These are phyloP conservation scores for Thozetella sp. DNA, from an alignment of 495 filamentous ascomycete species.

Conservation along the genomic window DNA sequence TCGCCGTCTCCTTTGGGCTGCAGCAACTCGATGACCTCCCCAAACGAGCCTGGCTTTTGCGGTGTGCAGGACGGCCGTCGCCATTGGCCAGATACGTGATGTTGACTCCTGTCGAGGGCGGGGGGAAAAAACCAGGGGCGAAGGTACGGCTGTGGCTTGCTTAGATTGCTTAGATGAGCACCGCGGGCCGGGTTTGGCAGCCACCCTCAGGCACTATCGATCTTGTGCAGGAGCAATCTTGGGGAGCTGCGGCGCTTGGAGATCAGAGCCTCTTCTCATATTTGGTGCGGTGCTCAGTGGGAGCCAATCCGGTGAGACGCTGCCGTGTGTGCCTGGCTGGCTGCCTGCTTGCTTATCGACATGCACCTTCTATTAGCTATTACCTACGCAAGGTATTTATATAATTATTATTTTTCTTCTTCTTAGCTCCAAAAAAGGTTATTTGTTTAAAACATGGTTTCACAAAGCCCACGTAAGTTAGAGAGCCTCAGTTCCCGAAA, in stretches of 20 bases:
- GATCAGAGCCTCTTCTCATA: not conserved
- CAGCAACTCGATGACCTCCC: too few relatives aligned
- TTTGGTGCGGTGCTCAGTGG: not conserved
- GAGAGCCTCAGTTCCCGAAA: too few relatives aligned
- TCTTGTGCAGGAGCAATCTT: conserved; percentile 5
- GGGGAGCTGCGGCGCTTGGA: not conserved
- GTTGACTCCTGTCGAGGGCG: not conserved
- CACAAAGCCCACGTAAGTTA: too few relatives aligned
- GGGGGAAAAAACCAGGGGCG: not conserved
- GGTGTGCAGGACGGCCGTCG: not conserved
- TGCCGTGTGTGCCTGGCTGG: too few relatives aligned
- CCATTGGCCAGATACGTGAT: not conserved
- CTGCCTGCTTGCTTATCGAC: too few relatives aligned
- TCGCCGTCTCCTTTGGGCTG: too few relatives aligned
- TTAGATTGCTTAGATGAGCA: conserved; percentile 1
- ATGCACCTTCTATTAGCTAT: too few relatives aligned
- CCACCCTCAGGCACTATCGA: conserved; percentile 6
- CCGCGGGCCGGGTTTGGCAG: not conserved
- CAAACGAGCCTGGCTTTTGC: not conserved
- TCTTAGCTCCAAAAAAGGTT: too few relatives aligned
- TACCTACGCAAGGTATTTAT: too few relatives aligned
- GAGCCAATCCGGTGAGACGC: not conserved
- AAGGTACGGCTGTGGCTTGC: conserved; percentile 10
- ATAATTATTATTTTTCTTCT: too few relatives aligned
- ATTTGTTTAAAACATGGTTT: too few relatives aligned